Evolutionary conservation across 257 asterid species (phyloP).

Genomic region (Solanum gracilifrons): DNA sequence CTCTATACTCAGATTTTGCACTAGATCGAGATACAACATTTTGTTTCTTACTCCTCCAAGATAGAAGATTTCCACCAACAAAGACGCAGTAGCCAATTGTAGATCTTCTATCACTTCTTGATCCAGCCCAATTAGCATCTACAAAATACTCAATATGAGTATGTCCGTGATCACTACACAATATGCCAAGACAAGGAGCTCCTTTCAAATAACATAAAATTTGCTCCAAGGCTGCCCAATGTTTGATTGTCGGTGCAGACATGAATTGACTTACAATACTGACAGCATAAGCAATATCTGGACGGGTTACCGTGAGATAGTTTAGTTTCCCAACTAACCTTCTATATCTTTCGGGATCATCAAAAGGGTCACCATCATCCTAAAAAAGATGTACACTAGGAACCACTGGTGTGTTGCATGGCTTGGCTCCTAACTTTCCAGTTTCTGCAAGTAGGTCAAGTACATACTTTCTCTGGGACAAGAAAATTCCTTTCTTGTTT

Average conservation of each 20-base stretch:
- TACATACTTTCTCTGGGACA: neutral
- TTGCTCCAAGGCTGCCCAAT: neutral
- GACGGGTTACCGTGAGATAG: neutral
- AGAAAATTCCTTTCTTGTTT: neutral
- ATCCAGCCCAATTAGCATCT: neutral
- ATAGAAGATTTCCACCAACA: neutral
- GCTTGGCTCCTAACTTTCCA: neutral
- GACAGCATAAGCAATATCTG: neutral
- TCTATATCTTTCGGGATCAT: neutral
- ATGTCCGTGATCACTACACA: neutral
- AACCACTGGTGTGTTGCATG: neutral
- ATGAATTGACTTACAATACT: neutral
- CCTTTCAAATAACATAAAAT: neutral
- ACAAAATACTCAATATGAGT: neutral
- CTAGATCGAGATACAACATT: neutral
- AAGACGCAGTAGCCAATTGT: neutral
- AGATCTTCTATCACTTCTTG: neutral
- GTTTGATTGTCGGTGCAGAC: neutral
- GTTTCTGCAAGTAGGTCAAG: too few relatives aligned
- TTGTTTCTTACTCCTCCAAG: neutral
- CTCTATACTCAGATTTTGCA: neutral
- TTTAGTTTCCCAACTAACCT: neutral
- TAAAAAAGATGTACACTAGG: neutral
- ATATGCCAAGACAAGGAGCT: neutral
- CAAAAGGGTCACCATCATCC: neutral